Evolutionary conservation across 768 basidiomycete genomes (phyloP).

Genomic region (Cystofilobasidium bisporidii): DNA sequence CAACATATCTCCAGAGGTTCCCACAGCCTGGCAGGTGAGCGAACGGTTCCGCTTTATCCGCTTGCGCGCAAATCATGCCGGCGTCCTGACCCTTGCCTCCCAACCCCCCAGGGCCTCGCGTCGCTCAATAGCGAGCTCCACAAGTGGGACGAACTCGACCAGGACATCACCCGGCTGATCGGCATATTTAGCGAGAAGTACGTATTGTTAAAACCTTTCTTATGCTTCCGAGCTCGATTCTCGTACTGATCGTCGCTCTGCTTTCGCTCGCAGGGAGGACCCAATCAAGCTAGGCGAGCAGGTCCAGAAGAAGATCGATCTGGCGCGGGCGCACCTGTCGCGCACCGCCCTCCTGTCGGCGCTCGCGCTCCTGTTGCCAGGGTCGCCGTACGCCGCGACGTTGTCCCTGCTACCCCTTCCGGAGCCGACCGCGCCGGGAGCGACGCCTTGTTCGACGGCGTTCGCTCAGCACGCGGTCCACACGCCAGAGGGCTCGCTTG

Average conservation of each 20-base stretch:
- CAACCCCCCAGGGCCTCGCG: slow-evolving; percentile 30
- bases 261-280: slow-evolving; percentile 51
- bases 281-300: slow-evolving; percentile 67
- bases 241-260: neutral
- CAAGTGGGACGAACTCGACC: slow-evolving; percentile 30
- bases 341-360: slow-evolving; percentile 53
- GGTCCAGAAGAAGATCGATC: slow-evolving; percentile 63
- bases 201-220: no score
- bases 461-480: slow-evolving; percentile 52
- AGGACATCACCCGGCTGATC: slow-evolving; percentile 49
- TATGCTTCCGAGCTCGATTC: no score
- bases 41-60: no score
- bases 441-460: slow-evolving; percentile 44
- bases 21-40: slow-evolving; percentile 74
- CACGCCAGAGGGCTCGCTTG: slow-evolving; percentile 52
- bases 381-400: slow-evolving; percentile 54
- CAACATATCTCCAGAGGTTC: slow-evolving; percentile 55
- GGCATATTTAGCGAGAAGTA: slow-evolving; percentile 54
- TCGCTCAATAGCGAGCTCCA: slow-evolving; percentile 36
- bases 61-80: neutral
- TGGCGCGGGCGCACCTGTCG: slow-evolving; percentile 43
- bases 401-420: slow-evolving; percentile 62
- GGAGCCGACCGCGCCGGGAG: slow-evolving; percentile 55
- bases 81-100: neutral
- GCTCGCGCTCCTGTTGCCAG: slow-evolving; percentile 62